phyloP scores from a whole-genome alignment of 176 grass and related monocot species.

The Avena sativa region DNA sequence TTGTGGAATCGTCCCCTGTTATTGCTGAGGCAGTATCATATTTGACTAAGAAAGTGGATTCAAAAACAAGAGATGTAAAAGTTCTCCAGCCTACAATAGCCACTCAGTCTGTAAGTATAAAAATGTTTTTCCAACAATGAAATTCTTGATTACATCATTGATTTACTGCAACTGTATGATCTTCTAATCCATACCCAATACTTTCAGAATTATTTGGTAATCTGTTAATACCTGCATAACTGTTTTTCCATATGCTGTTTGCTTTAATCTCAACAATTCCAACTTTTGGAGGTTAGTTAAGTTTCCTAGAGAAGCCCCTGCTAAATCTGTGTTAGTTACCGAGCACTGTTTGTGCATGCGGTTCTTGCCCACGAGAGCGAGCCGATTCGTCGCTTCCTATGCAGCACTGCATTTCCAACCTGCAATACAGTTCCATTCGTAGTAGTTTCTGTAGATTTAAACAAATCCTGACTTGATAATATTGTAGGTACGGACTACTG shows the following conservation, averaged over 20 bases:
- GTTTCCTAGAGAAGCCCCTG: not conserved
- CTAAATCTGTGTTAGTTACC: not conserved
- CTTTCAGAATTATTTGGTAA: slow-evolving; percentile 4
- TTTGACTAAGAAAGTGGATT: slow-evolving; percentile 93
- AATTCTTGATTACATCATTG: not conserved
- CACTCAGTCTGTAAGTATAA: slow-evolving; percentile 77
- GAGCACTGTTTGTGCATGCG: not conserved
- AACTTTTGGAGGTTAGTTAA: not conserved
- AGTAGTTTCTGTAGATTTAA: not conserved
- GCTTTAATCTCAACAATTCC: not conserved
- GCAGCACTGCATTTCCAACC: not conserved
- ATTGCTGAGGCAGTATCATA: slow-evolving; percentile 84
- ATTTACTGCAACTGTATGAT: not conserved
- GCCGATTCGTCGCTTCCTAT: not conserved
- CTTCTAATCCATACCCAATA: not conserved
- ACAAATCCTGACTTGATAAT: slow-evolving; percentile 32
- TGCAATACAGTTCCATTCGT: not conserved
- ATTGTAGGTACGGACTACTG: slow-evolving; percentile 65
- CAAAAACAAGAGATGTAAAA: slow-evolving; percentile 90
- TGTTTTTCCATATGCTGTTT: not conserved
- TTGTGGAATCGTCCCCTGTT: slow-evolving; percentile 62
- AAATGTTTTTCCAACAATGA: not conserved
- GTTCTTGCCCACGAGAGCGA: not conserved
- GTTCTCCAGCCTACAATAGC: slow-evolving; percentile 96
- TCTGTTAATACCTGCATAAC: not conserved